Conservation (phyloP, 345 rosid genomes). For the Zanthoxylum bungeanum region DNA sequence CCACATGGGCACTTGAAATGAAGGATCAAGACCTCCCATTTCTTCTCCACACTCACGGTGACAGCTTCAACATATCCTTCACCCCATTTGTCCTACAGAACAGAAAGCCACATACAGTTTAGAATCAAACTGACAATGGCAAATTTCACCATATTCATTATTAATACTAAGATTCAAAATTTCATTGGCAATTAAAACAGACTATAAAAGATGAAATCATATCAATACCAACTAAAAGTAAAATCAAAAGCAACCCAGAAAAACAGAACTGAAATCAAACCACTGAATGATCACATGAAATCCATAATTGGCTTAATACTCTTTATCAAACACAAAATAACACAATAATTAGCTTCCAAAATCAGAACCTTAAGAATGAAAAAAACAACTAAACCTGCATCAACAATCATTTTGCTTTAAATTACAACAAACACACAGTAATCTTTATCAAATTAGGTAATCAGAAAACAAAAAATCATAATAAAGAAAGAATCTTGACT, state of each 20-base stretch:
- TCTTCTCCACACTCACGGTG: constrained; percentile 45
- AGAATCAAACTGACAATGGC: not conserved
- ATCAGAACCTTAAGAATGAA: not conserved
- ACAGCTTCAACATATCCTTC: constrained; percentile 25
- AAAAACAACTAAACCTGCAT: not conserved
- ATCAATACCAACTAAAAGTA: constrained; percentile 14
- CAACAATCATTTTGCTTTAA: not conserved
- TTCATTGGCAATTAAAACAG: not conserved
- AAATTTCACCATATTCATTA: not conserved
- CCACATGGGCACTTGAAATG: constrained; percentile 45
- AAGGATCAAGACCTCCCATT: constrained; percentile 31
- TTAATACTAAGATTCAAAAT: not conserved
- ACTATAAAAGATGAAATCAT: not conserved
- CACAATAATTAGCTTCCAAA: not conserved
- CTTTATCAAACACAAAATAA: not conserved
- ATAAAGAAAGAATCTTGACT: not conserved
- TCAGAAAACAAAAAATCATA: not conserved
- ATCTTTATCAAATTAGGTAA: not conserved
- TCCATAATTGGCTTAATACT: not conserved
- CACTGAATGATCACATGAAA: not conserved
- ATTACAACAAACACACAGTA: not conserved
- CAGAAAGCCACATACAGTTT: not conserved
- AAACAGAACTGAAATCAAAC: not conserved
- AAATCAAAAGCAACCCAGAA: not conserved
- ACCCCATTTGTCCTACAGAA: constrained; percentile 17